A percentile compares a stretch with the other conserved stretches of the same genome.
These are phyloP conservation scores for Coemansia reversa DNA, from an alignment of 192 early-diverging fungal genomes.

Conservation along the genomic window DNA sequence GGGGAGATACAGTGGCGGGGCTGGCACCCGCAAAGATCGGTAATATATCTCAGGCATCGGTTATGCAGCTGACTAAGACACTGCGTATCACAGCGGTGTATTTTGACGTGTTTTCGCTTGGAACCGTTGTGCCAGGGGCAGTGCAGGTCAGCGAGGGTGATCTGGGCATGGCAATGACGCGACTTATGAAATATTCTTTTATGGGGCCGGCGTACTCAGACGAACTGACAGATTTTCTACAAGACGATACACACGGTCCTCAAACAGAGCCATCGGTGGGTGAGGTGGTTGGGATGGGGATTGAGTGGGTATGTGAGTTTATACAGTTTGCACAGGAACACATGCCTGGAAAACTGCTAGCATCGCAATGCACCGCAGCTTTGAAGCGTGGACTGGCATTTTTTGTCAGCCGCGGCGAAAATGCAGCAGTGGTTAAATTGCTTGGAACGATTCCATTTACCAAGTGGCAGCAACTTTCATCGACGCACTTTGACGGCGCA, in stretches of 20 bases:
- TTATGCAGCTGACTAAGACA: slow-evolving; percentile 8
- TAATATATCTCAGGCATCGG: slow-evolving; percentile 11
- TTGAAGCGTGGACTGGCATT: slow-evolving; percentile 15
- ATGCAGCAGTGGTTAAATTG: not conserved
- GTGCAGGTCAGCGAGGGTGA: not conserved
- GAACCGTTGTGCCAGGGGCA: slow-evolving; percentile 15
- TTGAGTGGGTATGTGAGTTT: slow-evolving; percentile 42
- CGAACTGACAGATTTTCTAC: slow-evolving; percentile 11
- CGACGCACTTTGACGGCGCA: slow-evolving; percentile 1
- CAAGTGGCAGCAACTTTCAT: slow-evolving; percentile 26
- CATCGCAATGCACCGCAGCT: slow-evolving; percentile 21
- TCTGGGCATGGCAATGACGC: slow-evolving; percentile 6
- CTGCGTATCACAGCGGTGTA: slow-evolving; percentile 27
- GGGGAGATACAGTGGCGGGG: slow-evolving; percentile 17
- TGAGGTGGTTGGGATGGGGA: slow-evolving; percentile 1
- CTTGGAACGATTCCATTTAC: slow-evolving; percentile 7
- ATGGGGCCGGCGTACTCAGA: slow-evolving; percentile 14
- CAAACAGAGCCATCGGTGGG: not conserved
- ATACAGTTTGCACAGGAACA: slow-evolving; percentile 2
- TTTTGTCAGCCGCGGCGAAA: not conserved
- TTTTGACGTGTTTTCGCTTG: slow-evolving; percentile 39
- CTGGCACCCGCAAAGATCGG: slow-evolving; percentile 25
- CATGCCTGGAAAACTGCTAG: slow-evolving; percentile 19
- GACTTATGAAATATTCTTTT: slow-evolving; percentile 27
- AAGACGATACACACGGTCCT: slow-evolving; percentile 1